Conservation (phyloP, 2,329 filamentous ascomycete genomes). For the Lachnellula willkommii region DNA sequence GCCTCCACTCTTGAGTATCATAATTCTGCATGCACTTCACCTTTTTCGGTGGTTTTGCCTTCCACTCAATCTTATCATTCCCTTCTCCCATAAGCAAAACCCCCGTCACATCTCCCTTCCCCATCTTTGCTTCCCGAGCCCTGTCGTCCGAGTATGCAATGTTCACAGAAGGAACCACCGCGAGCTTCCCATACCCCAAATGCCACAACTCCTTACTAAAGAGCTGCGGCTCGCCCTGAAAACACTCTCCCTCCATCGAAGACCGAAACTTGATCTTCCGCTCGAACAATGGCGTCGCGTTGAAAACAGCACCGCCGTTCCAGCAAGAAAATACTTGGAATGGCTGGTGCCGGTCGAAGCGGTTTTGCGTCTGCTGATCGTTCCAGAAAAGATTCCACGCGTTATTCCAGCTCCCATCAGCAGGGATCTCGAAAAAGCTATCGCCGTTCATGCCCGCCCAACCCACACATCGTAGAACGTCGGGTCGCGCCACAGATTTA, state of each 20-base stretch:
- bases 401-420: slow-evolving; percentile 44
- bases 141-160: slow-evolving; percentile 48
- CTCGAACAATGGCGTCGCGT: slow-evolving; percentile 42
- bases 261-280: slow-evolving; percentile 42
- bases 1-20: slow-evolving; percentile 10
- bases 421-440: slow-evolving; percentile 49
- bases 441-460: slow-evolving; percentile 48
- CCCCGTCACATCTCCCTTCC: slow-evolving; percentile 44
- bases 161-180: slow-evolving; percentile 51
- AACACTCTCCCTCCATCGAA: slow-evolving; percentile 41
- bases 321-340: slow-evolving; percentile 59
- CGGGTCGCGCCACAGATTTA: slow-evolving; percentile 37
- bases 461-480: slow-evolving; percentile 57
- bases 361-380: slow-evolving; percentile 33
- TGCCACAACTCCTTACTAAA: slow-evolving; percentile 55
- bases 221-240: slow-evolving; percentile 49
- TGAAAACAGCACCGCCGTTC: slow-evolving; percentile 50
- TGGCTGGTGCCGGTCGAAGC: slow-evolving; percentile 37
- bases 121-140: slow-evolving; percentile 41
- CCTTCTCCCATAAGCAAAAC: not conserved
- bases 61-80: slow-evolving; percentile 11
- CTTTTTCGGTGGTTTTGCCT: slow-evolving; percentile 9
- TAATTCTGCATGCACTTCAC: slow-evolving; percentile 15
- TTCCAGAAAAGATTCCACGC: slow-evolving; percentile 51
- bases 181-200: slow-evolving; percentile 45